Percentiles rank a stretch among this genome's conserved stretches.
These are phyloP conservation scores for Handroanthus guayacan DNA, from an alignment of 257 asterid genomes.

Conservation along the genomic window DNA sequence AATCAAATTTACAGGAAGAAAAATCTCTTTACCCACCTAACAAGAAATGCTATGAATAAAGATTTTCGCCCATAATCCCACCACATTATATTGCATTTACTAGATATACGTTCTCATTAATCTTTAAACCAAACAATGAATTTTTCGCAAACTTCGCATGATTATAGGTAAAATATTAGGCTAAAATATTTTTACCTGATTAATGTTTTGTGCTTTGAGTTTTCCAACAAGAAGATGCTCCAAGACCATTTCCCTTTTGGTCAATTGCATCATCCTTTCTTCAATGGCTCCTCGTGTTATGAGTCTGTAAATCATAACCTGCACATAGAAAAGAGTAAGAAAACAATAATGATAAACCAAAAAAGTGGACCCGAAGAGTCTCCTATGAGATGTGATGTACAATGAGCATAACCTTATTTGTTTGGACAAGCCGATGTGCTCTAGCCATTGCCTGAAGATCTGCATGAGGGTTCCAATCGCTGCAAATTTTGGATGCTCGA, in stretches of 20 bases:
- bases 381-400: constrained; percentile 29
- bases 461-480: constrained; percentile 99
- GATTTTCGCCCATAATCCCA: no score
- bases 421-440: constrained; percentile 99
- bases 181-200: constrained; percentile 62
- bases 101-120: no score
- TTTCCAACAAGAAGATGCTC: constrained; percentile 98
- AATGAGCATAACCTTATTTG: constrained; percentile 75
- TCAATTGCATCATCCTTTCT: constrained; percentile 99
- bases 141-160: no score
- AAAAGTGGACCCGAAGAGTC: constrained; percentile 34
- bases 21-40: no score
- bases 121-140: no score
- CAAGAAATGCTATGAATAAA: no score
- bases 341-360: constrained; percentile 20
- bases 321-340: constrained; percentile 39
- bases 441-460: constrained; percentile 99
- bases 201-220: constrained; percentile 90
- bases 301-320: constrained; percentile 97
- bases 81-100: no score
- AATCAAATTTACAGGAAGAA: no score
- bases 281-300: constrained; percentile 91
- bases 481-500: constrained; percentile 50
- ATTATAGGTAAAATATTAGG: no score
- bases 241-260: constrained; percentile 98